A percentile compares a stretch with the other conserved stretches of the same genome.
These are phyloP conservation scores for Marchantia paleacea DNA, from an alignment of 225 moss, liverwort and hornwort species.

Conservation along the genomic window DNA sequence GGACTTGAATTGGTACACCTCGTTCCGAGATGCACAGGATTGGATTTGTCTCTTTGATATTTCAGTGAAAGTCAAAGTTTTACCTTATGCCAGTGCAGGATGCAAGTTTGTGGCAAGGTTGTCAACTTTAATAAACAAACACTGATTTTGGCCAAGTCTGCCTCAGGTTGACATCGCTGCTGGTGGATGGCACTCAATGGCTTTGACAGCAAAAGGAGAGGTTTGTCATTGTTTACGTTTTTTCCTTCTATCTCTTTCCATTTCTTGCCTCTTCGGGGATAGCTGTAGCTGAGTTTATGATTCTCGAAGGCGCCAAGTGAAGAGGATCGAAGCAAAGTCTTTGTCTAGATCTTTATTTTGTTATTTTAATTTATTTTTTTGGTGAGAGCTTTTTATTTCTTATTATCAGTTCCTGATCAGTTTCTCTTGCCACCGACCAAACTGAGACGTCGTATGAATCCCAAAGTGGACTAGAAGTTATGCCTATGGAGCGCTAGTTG, in stretches of 20 bases:
- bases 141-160: neutral
- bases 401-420: no score
- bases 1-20: constrained; percentile 42
- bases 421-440: no score
- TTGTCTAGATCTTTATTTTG: no score
- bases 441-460: no score
- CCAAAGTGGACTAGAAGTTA: no score
- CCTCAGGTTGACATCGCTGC: constrained; percentile 55
- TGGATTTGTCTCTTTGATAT: neutral
- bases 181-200: constrained; percentile 70
- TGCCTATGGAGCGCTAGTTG: no score
- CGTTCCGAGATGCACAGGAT: neutral
- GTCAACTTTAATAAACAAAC: neutral
- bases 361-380: no score
- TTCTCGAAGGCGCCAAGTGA: no score
- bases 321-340: no score
- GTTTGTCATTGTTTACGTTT: constrained; percentile 17
- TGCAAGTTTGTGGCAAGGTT: neutral
- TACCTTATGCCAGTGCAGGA: no score
- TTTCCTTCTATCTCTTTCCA: neutral
- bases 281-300: neutral
- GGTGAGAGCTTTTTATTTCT: no score
- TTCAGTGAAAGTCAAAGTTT: no score
- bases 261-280: neutral
- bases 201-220: constrained; percentile 52